Conservation (phyloP, 2,329 filamentous ascomycete genomes). For the Clonostachys rosea region DNA sequence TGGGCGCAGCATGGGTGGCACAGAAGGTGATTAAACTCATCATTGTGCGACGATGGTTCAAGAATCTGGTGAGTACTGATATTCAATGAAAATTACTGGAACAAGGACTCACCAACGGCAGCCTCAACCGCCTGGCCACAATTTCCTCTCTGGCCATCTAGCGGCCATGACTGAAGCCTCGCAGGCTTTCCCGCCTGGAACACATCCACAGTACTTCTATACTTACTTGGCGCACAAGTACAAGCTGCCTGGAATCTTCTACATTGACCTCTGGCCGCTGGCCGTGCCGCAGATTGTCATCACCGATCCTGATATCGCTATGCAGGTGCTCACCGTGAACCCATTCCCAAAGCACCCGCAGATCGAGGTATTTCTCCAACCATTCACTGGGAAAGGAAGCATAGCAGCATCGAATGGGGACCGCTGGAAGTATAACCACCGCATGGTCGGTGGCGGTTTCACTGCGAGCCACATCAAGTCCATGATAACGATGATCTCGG, state of each 20-base stretch:
- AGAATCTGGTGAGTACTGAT: background rate
- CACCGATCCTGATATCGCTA: conserved; percentile 14
- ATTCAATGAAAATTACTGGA: background rate
- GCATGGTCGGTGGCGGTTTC: conserved; percentile 15
- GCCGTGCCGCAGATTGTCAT: conserved; percentile 14
- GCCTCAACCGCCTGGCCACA: conserved; percentile 8
- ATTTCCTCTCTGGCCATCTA: conserved; percentile 11
- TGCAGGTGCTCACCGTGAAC: conserved; percentile 11
- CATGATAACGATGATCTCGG: conserved; percentile 13
- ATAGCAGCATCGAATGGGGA: conserved; percentile 15
- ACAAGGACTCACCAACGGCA: background rate
- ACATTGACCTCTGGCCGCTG: conserved; percentile 21
- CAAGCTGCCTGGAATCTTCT: conserved; percentile 16
- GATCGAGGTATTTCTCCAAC: conserved; percentile 5
- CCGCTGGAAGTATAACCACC: conserved; percentile 18
- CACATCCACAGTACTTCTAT: conserved; percentile 12
- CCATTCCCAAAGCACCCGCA: conserved; percentile 12
- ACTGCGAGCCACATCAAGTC: conserved; percentile 13
- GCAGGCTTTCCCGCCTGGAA: conserved; percentile 10
- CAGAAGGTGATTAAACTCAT: background rate
- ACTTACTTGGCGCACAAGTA: conserved; percentile 15
- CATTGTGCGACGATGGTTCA: background rate
- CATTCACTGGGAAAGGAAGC: conserved; percentile 11
- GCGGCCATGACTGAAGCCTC: conserved; percentile 8
- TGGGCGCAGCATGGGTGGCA: background rate